Conservation (phyloP, 306 rosid species). For the Datisca glomerata region DNA sequence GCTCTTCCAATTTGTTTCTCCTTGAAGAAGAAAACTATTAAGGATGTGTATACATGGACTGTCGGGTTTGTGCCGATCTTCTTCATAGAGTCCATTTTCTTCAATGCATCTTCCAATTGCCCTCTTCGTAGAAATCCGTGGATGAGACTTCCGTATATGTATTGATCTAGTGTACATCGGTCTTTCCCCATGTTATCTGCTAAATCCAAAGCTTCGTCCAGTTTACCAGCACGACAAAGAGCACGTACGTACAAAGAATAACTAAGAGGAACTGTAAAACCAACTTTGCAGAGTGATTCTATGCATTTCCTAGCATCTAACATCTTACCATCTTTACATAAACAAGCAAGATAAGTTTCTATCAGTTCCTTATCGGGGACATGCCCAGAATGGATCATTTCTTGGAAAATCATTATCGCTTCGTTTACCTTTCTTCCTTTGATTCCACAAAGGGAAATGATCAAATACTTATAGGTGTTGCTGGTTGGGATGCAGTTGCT, state of each 20-base stretch:
- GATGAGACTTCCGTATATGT: slow-evolving; percentile 70
- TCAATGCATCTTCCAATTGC: slow-evolving; percentile 50
- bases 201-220: slow-evolving; percentile 62
- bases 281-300: slow-evolving; percentile 41
- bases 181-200: slow-evolving; percentile 31
- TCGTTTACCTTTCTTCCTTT: slow-evolving; percentile 78
- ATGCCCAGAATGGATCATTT: slow-evolving; percentile 45
- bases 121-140: slow-evolving; percentile 62
- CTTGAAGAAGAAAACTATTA: slow-evolving; percentile 51
- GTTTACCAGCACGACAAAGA: slow-evolving; percentile 57
- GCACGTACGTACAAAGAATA: slow-evolving; percentile 56
- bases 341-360: slow-evolving; percentile 54
- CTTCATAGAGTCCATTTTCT: slow-evolving; percentile 56
- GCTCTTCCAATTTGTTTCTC: slow-evolving; percentile 54
- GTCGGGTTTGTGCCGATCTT: slow-evolving; percentile 42
- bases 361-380: slow-evolving; percentile 67
- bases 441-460: slow-evolving; percentile 49
- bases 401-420: slow-evolving; percentile 38
- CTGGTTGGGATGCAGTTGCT: slow-evolving; percentile 37
- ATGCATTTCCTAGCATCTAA: slow-evolving; percentile 49
- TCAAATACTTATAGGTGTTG: slow-evolving; percentile 72
- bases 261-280: slow-evolving; percentile 39
- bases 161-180: slow-evolving; percentile 28
- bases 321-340: slow-evolving; percentile 57
- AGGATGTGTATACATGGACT: slow-evolving; percentile 70